Evolutionary conservation across 495 filamentous ascomycete species (phyloP).

Genomic region (Neurospora sp.): DNA sequence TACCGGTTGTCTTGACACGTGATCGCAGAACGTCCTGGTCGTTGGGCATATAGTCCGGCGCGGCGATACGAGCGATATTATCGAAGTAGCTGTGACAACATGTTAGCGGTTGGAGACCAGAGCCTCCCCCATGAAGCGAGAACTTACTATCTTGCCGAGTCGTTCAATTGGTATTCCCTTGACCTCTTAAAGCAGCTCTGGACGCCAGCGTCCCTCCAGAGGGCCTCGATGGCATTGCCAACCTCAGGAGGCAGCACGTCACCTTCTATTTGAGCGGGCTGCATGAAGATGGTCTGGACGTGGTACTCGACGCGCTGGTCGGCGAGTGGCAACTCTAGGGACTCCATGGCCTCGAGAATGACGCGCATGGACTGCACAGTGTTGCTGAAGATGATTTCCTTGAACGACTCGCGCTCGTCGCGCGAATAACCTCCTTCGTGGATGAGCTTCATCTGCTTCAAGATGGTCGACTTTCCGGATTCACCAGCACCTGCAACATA

Average conservation of each 20-base stretch:
- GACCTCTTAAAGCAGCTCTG: conserved; percentile 93
- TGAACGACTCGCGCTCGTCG: conserved; percentile 74
- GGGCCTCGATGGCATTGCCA: conserved; percentile 79
- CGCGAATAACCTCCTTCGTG: conserved; percentile 72
- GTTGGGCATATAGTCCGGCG: conserved; percentile 88
- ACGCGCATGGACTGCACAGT: conserved; percentile 94
- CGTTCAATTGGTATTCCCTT: conserved; percentile 94
- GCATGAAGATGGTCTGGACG: conserved; percentile 93
- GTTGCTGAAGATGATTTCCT: conserved; percentile 98
- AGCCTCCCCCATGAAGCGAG: not conserved
- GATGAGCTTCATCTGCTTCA: conserved; percentile 98
- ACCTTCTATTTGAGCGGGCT: conserved; percentile 88
- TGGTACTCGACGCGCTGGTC: conserved; percentile 85
- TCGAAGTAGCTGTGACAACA: conserved; percentile 73
- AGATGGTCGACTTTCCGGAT: conserved; percentile 97
- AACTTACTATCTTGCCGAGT: conserved; percentile 94
- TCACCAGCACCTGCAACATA: conserved; percentile 77
- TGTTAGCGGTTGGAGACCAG: conserved; percentile 23
- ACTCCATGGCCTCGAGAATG: conserved; percentile 94
- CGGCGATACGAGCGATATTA: conserved; percentile 83
- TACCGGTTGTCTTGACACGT: conserved; percentile 98
- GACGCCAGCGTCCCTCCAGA: conserved; percentile 93
- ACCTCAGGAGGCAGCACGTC: conserved; percentile 92
- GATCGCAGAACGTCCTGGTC: conserved; percentile 97
- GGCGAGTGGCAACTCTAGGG: conserved; percentile 77